phyloP scores from a whole-genome alignment of 2,329 filamentous ascomycete genomes.

The Chaetothyriales sp. region DNA sequence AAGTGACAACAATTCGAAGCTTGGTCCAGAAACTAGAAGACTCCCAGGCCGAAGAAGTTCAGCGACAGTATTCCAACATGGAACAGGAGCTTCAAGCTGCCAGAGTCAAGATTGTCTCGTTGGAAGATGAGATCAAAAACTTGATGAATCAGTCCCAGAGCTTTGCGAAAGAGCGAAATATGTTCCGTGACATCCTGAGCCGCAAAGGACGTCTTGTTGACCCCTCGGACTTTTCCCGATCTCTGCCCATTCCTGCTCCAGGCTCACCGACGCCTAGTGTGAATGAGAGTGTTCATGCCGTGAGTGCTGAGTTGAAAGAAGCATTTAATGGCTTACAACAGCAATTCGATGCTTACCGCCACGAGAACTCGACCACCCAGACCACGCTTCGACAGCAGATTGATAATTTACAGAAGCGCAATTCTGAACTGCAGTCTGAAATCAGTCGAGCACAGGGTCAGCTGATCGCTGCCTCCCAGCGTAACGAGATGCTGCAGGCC shows the following conservation, averaged over 20 bases:
- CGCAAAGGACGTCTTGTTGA: constrained; percentile 56
- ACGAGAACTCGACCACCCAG: constrained; percentile 69
- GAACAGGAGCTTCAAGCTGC: constrained; percentile 52
- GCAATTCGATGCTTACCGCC: constrained; percentile 78
- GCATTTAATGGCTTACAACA: constrained; percentile 74
- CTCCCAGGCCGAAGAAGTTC: constrained; percentile 57
- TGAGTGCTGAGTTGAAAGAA: constrained; percentile 50
- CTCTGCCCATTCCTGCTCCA: constrained; percentile 38
- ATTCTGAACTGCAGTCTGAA: constrained; percentile 66
- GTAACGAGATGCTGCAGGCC: constrained; percentile 75
- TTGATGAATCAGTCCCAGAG: constrained; percentile 75
- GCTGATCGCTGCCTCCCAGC: constrained; percentile 63
- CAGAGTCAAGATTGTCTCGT: constrained; percentile 53
- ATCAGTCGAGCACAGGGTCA: constrained; percentile 68
- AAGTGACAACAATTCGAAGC: constrained; percentile 68
- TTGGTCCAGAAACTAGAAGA: constrained; percentile 83
- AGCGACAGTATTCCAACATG: constrained; percentile 39
- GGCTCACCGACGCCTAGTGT: constrained; percentile 36
- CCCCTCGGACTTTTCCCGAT: constrained; percentile 55
- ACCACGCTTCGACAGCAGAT: constrained; percentile 72
- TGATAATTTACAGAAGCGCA: constrained; percentile 66
- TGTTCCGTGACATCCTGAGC: constrained; percentile 88
- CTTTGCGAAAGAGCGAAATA: constrained; percentile 89
- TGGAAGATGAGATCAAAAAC: constrained; percentile 69
- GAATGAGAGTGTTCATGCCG: constrained; percentile 32